These are phyloP conservation scores for Erodium maritimum DNA, from an alignment of 345 rosid genomes.

Conservation along the genomic window DNA sequence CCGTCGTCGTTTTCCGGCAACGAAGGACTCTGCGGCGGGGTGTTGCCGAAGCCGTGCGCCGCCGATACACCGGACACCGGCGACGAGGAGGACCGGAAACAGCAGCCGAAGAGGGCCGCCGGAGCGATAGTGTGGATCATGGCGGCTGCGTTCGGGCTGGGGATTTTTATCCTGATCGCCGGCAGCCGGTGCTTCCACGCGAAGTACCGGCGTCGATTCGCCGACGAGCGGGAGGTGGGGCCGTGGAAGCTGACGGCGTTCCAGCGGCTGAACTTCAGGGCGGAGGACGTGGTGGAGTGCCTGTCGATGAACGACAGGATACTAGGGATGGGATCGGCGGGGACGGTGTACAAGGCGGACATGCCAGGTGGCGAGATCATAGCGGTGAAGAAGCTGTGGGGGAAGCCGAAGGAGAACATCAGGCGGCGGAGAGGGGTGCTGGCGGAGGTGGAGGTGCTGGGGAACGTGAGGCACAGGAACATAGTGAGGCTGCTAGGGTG, in stretches of 20 bases:
- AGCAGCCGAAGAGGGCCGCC: slow-evolving; percentile 50
- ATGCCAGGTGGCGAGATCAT: slow-evolving; percentile 93
- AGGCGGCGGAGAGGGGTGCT: slow-evolving; percentile 68
- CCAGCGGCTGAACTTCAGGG: slow-evolving; percentile 76
- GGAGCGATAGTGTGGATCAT: slow-evolving; percentile 84
- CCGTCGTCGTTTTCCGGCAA: slow-evolving; percentile 76
- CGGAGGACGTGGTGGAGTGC: slow-evolving; percentile 79
- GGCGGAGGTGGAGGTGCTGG: slow-evolving; percentile 84
- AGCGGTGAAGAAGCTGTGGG: slow-evolving; percentile 94
- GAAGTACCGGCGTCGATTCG: slow-evolving; percentile 31
- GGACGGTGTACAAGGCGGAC: slow-evolving; percentile 84
- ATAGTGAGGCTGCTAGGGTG: slow-evolving; percentile 88
- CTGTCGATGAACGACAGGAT: slow-evolving; percentile 60
- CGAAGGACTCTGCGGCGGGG: slow-evolving; percentile 65
- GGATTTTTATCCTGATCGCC: slow-evolving; percentile 65
- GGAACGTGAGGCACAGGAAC: slow-evolving; percentile 81
- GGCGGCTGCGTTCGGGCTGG: slow-evolving; percentile 74
- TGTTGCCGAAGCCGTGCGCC: slow-evolving; percentile 45
- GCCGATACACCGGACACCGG: slow-evolving; percentile 21
- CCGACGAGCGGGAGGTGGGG: slow-evolving; percentile 41
- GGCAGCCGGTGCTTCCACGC: slow-evolving; percentile 71
- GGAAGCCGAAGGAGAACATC: slow-evolving; percentile 60
- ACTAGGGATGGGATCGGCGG: slow-evolving; percentile 85
- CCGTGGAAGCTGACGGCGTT: slow-evolving; percentile 93
- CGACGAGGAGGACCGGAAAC: slow-evolving; percentile 22